A percentile compares a stretch with the other conserved stretches of the same genome.
These are phyloP conservation scores for Solanum chilense DNA, from an alignment of 257 asterid species.

Conservation along the genomic window DNA sequence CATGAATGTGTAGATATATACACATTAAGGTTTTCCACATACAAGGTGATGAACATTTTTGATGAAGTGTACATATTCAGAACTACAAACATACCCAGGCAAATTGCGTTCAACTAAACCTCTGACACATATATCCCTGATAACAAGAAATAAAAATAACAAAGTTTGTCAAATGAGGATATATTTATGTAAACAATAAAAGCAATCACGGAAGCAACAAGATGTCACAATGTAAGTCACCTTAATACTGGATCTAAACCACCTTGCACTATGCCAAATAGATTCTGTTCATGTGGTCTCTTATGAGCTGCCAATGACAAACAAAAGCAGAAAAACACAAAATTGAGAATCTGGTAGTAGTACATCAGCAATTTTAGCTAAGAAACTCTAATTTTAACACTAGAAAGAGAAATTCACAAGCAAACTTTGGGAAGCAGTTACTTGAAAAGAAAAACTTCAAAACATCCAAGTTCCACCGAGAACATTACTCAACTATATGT, in stretches of 20 bases:
- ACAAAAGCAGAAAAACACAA: neutral
- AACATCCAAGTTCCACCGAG: neutral
- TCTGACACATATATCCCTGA: conserved; percentile 89
- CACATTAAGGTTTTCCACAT: neutral
- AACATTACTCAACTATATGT: neutral
- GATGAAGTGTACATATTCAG: neutral
- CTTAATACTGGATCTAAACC: conserved; percentile 95
- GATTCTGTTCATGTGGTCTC: conserved; percentile 87
- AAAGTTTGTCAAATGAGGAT: neutral
- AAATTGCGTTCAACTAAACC: conserved; percentile 88
- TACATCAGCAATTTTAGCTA: neutral
- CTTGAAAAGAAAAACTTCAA: neutral
- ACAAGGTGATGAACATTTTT: neutral
- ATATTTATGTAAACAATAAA: neutral
- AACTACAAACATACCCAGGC: conserved; percentile 64
- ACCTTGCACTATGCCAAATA: conserved; percentile 98
- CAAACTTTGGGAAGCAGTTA: neutral
- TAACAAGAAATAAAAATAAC: conserved; percentile 7
- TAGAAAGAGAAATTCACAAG: neutral
- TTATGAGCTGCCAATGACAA: conserved; percentile 64
- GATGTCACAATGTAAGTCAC: conserved; percentile 20
- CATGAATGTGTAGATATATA: neutral
- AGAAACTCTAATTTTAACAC: neutral
- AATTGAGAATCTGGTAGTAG: neutral
- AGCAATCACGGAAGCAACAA: neutral